Conservation (phyloP, 179 eudicot genomes). For the Heliamphora pulchella region DNA sequence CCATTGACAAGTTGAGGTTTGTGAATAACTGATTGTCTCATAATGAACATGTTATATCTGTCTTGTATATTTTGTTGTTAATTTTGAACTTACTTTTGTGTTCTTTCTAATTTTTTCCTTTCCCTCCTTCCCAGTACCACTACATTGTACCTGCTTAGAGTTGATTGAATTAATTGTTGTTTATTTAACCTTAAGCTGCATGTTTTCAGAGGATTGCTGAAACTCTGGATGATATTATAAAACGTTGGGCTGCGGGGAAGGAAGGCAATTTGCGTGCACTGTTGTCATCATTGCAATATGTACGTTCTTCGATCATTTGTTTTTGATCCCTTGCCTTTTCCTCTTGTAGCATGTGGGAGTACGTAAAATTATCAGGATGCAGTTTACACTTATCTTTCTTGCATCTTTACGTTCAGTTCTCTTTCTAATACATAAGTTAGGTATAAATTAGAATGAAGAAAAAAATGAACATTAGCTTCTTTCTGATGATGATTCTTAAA, state of each 20-base stretch:
- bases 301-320: slow-evolving; percentile 19
- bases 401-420: background rate
- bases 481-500: background rate
- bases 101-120: background rate
- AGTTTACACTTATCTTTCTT: slow-evolving; percentile 9
- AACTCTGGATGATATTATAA: slow-evolving; percentile 53
- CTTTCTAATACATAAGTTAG: background rate
- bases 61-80: background rate
- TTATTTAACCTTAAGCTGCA: slow-evolving; percentile 4
- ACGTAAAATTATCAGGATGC: background rate
- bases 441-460: background rate
- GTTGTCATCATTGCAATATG: slow-evolving; percentile 73
- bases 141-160: slow-evolving; percentile 4
- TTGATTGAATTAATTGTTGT: background rate
- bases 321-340: background rate
- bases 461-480: background rate
- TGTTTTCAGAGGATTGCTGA: slow-evolving; percentile 68
- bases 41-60: background rate
- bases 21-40: background rate
- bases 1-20: background rate
- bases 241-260: slow-evolving; percentile 88
- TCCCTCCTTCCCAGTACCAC: background rate
- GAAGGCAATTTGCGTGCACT: slow-evolving; percentile 89
- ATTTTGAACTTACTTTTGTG: background rate
- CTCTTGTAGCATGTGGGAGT: background rate